Conservation (phyloP, 1,284 basidiomycete species). For the Flammula alnicola region DNA sequence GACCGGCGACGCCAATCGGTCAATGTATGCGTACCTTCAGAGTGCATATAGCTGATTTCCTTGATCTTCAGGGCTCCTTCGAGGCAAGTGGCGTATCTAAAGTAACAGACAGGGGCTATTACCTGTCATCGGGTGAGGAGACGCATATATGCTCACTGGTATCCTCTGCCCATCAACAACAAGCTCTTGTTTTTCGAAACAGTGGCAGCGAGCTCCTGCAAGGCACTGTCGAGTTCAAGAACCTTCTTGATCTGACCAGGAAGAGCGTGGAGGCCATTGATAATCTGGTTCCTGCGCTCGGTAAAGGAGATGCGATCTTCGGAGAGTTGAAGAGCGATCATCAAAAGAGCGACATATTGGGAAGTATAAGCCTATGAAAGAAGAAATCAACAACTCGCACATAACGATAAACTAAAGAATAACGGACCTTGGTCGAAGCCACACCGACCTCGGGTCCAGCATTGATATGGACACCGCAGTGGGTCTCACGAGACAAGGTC, state of each 20-base stretch:
- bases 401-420: background rate
- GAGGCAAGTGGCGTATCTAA: constrained; percentile 90
- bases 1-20: constrained; percentile 27
- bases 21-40: constrained; percentile 62
- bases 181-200: constrained; percentile 87
- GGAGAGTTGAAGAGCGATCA: constrained; percentile 97
- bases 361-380: constrained; percentile 89
- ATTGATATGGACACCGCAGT: constrained; percentile 99
- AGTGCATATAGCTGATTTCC: constrained; percentile 95
- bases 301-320: constrained; percentile 96
- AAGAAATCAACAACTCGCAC: constrained; percentile 19
- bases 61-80: constrained; percentile 99
- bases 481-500: constrained; percentile 97
- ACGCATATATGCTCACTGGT: constrained; percentile 71
- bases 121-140: background rate
- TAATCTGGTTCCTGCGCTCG: constrained; percentile 91
- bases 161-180: constrained; percentile 97
- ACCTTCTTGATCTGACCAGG: constrained; percentile 91
- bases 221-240: constrained; percentile 78
- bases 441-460: constrained; percentile 99
- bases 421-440: constrained; percentile 92
- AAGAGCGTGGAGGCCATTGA: constrained; percentile 90
- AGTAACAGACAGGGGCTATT: too few species aligned
- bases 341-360: constrained; percentile 97
- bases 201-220: constrained; percentile 85